Evolutionary conservation across 2,329 filamentous ascomycete species (phyloP), one percentile per base, ranked within the genome.

Genomic region (Pseudopyricularia cyperi): DNA sequence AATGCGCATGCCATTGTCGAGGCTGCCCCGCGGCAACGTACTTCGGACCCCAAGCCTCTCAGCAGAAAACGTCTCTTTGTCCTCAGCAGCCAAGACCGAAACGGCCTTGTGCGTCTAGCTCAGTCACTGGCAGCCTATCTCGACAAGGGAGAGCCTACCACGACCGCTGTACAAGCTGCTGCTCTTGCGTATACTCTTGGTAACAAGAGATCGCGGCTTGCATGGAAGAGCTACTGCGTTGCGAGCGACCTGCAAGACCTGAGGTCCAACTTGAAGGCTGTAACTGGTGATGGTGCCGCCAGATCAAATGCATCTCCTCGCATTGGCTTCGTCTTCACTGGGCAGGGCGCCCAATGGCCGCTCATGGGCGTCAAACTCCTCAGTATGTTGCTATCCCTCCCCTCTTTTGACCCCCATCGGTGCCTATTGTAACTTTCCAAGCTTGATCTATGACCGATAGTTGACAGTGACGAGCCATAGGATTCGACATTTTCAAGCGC

Each of bases 281-380:
- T 12, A 26, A 12, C 8, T 12, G 12, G 30, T 24, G 9, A 24
- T 37, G 17, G 33, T 15, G 35, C 15, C 30, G 15, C 22, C 17
- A 24, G 22, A 11, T 12, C 5, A 32, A 26, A 28, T n/a, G 24
- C 44, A 35, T 26, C 50, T 34, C 19, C 15, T 14, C n/a, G 65
- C 22, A 69, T 58, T 8, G 52, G 52, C 12, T 61, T 58, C 34
- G 55, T 61, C 30, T 63, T 65, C 54, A 64, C 60, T 1, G 64
- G 64, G 8, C 64, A 66, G 50, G 65, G 63, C 0, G 60, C 64
- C 0, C 63, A 66, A 39, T 66, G 59, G 52, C 19, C 58, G 0
- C 46, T 52, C 3, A 66, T 68, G 66, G 63, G 58, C 2, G 55
- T 53, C 6, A 60, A 65, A 17, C 56, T 66, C 1, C 39, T 66